phyloP scores from a whole-genome alignment of 2,329 filamentous ascomycete species.

The Xylaria sp. region DNA sequence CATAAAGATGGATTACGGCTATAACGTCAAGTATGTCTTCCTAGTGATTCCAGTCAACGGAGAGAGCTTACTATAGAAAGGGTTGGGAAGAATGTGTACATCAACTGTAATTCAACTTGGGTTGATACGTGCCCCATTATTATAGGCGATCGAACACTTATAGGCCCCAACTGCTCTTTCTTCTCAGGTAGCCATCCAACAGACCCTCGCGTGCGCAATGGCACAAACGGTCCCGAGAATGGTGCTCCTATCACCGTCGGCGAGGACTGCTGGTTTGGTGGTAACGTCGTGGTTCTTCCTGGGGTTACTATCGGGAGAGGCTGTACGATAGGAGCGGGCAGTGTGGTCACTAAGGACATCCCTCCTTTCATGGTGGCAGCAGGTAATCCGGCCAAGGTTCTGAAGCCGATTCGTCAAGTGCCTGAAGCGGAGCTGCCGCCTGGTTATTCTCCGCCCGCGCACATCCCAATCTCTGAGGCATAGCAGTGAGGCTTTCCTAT shows the following conservation, averaged over 20 bases:
- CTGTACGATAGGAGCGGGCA: conserved; percentile 79
- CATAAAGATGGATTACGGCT: conserved; percentile 80
- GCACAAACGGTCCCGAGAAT: conserved; percentile 77
- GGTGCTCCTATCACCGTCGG: conserved; percentile 80
- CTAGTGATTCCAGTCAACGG: conserved; percentile 16
- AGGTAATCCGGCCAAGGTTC: conserved; percentile 73
- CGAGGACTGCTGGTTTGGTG: conserved; percentile 84
- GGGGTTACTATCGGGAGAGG: conserved; percentile 84
- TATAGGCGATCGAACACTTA: conserved; percentile 79
- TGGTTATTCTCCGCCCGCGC: conserved; percentile 38
- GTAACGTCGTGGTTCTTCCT: conserved; percentile 75
- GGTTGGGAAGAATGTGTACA: conserved; percentile 76
- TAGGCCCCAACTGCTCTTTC: conserved; percentile 82
- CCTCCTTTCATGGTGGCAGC: conserved; percentile 70
- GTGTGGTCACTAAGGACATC: conserved; percentile 84
- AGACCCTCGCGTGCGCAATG: conserved; percentile 79
- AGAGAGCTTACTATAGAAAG: conserved; percentile 48
- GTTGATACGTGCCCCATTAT: conserved; percentile 80
- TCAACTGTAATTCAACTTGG: conserved; percentile 80
- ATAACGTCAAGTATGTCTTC: conserved; percentile 68
- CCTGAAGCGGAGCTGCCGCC: conserved; percentile 40
- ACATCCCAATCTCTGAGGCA: conserved; percentile 39
- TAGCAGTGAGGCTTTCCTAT: conserved; percentile 56
- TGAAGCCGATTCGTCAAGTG: conserved; percentile 51
- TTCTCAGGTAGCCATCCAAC: conserved; percentile 81